Evolutionary conservation across 2,329 filamentous ascomycete genomes (phyloP).

Genomic region (Fusarium zealandicum): DNA sequence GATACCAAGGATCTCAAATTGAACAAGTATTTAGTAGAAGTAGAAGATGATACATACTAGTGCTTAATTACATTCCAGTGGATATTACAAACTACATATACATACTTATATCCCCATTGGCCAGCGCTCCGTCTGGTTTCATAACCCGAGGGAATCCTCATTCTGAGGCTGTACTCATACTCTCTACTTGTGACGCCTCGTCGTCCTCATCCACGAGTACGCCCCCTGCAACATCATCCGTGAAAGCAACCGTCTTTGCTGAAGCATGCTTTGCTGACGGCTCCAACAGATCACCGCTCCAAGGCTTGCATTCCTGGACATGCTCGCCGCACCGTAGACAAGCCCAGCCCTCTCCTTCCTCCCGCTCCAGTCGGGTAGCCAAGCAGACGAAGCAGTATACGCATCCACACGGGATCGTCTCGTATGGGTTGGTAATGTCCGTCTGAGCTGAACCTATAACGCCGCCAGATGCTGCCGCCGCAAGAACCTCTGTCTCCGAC

Average conservation of each 20-base stretch:
- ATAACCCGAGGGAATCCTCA: background rate
- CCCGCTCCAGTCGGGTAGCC: constrained; percentile 86
- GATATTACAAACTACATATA: constrained; percentile 23
- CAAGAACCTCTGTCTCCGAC: constrained; percentile 78
- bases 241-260: constrained; percentile 69
- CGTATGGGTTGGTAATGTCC: constrained; percentile 96
- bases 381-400: constrained; percentile 97
- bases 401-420: constrained; percentile 86
- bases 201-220: constrained; percentile 43
- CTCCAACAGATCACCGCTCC: constrained; percentile 87
- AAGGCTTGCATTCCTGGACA: constrained; percentile 86
- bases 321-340: constrained; percentile 88
- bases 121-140: background rate
- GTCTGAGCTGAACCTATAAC: constrained; percentile 88
- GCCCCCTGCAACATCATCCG: constrained; percentile 58
- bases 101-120: background rate
- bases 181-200: constrained; percentile 32
- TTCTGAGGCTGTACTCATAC: constrained; percentile 35
- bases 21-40: no score
- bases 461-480: constrained; percentile 73
- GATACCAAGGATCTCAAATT: no score
- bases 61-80: background rate
- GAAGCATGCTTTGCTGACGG: constrained; percentile 52
- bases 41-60: background rate
- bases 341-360: constrained; percentile 93